A percentile compares a stretch with the other conserved stretches of the same genome.
phyloP scores from a whole-genome alignment of 495 filamentous ascomycete species.

The Lasiosphaeria hispida region DNA sequence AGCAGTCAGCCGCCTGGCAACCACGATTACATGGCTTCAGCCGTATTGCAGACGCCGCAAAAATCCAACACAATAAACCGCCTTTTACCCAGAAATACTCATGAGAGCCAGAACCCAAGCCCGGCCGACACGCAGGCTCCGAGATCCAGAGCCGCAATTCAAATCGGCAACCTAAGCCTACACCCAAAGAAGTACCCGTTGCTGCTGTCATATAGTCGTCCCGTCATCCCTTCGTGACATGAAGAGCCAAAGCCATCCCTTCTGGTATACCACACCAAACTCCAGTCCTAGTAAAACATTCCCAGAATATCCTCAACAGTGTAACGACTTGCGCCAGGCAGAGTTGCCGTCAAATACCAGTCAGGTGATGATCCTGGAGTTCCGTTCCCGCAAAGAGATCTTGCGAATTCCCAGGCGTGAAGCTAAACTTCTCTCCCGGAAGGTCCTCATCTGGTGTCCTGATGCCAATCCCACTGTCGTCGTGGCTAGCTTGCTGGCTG shows the following conservation, averaged over 20 bases:
- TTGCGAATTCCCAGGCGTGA: conserved; percentile 26
- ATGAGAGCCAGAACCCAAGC: background rate
- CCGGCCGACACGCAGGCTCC: background rate
- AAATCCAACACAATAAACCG: too few relatives aligned
- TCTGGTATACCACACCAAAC: conserved; percentile 15
- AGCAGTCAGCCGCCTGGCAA: too few relatives aligned
- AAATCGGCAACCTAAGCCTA: conserved; percentile 6
- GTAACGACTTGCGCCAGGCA: background rate
- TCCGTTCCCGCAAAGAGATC: conserved; percentile 32
- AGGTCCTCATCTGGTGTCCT: conserved; percentile 59
- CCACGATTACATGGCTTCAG: too few relatives aligned
- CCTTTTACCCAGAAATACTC: too few relatives aligned
- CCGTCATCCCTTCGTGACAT: conserved; percentile 23
- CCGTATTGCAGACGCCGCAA: too few relatives aligned
- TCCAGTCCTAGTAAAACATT: conserved; percentile 25
- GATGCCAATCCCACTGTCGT: conserved; percentile 72
- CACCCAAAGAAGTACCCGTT: conserved; percentile 11
- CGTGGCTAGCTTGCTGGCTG: conserved; percentile 43
- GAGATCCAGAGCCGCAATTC: background rate
- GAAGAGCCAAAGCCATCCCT: conserved; percentile 6
- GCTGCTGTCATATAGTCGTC: conserved; percentile 24
- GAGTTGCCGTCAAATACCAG: conserved; percentile 11
- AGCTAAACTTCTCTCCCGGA: conserved; percentile 52
- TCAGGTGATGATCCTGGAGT: conserved; percentile 19
- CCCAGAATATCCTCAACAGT: conserved; percentile 1